Evolutionary conservation across 345 rosid species (phyloP), one percentile per base, ranked within the genome.

Genomic region (Eucalyptus marginata): DNA sequence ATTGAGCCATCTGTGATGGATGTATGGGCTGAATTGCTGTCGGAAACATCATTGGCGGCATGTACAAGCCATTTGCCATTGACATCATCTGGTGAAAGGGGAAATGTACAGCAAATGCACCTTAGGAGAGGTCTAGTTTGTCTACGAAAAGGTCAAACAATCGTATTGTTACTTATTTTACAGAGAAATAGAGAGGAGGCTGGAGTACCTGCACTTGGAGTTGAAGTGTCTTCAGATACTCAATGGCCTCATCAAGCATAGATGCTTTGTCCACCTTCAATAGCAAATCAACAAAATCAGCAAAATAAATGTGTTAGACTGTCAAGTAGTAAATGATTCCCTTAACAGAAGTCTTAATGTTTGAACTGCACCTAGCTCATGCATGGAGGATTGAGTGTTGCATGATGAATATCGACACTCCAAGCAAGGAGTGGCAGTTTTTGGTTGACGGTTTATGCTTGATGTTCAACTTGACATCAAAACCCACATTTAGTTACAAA

Each of bases 191-290:
- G 47, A 76, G 84, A 76, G 47, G 47, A 76, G 84, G 9, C 29
- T 76, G 84, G 84, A 18, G 47, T 40, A 94, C 99, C 95, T 97
- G 99, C 13, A 97, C 96, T 92, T 96, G 99, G 90, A 96, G 93
- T 92, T 96, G 99, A 66, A 97, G 99, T 31, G 95, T 92, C 94
- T 96, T 97, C 62, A 96, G 91, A 94, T 97, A 96, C 87, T 96
- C 99, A 29, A 97, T 97, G 54, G 99, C 99, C 94, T 97, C 98
- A 87, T 97, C 99, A 50, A 97, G 96, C 98, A 97, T 95, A 9
- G 99, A 96, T 92, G 99, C 99, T 92, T 96, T 97, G 94, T 97
- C 99, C 92, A 95, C 97, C 99, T 96, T 76, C 84, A 76, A 76
- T 40, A 11, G 84, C 47, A 31, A 90, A 91, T 22, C 49, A 90